phyloP scores from a whole-genome alignment of 495 filamentous ascomycete genomes.

The Aspergillus leporis region DNA sequence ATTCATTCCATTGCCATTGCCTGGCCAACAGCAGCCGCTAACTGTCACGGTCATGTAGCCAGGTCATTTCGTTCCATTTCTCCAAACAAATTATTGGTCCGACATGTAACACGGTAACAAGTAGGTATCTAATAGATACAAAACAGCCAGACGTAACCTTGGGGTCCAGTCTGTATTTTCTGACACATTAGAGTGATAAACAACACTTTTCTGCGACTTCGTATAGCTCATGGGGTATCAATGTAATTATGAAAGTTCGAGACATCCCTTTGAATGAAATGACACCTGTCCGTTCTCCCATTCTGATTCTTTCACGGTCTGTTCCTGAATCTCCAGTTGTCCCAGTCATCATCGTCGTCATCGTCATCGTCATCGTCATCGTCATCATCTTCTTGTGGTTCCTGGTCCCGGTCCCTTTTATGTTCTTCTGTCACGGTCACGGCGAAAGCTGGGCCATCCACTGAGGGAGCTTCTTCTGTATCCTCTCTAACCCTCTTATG shows the following conservation, averaged over 20 bases:
- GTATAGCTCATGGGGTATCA: constrained; percentile 45
- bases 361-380: constrained; percentile 62
- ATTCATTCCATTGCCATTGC: background rate
- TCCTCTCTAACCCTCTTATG: constrained; percentile 37
- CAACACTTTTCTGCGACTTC: constrained; percentile 22
- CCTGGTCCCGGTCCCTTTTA: constrained; percentile 24
- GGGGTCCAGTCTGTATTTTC: constrained; percentile 6
- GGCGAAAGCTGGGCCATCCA: constrained; percentile 13
- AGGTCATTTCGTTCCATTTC: background rate
- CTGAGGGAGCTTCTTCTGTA: constrained; percentile 35
- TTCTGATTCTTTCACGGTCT: constrained; percentile 5
- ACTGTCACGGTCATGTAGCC: background rate
- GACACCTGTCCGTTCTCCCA: constrained; percentile 24
- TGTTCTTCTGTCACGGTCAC: constrained; percentile 19
- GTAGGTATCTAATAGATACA: background rate
- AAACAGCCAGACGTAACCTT: background rate
- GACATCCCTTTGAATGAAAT: constrained; percentile 28
- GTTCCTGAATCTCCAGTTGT: constrained; percentile 66
- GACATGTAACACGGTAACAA: background rate
- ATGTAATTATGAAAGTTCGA: constrained; percentile 33
- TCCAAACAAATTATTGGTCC: constrained; percentile 1
- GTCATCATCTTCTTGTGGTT: constrained; percentile 48
- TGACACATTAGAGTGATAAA: constrained; percentile 13
- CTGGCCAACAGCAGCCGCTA: background rate
- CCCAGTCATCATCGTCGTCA: constrained; percentile 63